These are phyloP conservation scores for Metschnikowia matae DNA, from an alignment of 805 yeast genomes.

Conservation along the genomic window DNA sequence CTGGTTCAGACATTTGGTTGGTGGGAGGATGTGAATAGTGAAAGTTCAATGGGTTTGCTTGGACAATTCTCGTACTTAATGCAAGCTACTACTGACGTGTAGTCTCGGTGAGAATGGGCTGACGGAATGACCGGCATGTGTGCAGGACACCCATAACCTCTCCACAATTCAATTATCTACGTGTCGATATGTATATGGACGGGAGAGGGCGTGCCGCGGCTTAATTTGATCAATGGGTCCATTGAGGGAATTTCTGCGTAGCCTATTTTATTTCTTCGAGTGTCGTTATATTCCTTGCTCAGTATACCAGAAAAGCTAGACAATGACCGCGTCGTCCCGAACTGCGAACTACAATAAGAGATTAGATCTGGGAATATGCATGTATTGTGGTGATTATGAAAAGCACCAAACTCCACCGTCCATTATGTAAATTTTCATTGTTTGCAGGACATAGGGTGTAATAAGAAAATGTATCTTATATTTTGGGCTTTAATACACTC, in stretches of 20 bases:
- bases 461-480: no score
- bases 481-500: no score
- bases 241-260: background rate
- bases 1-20: conserved; percentile 1
- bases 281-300: background rate
- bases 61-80: background rate
- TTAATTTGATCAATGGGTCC: no score
- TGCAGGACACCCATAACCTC: background rate
- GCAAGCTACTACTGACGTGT: background rate
- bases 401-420: no score
- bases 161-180: background rate
- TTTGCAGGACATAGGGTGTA: no score
- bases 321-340: background rate
- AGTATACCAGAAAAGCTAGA: background rate
- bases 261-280: background rate
- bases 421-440: no score
- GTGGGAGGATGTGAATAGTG: background rate
- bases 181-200: background rate
- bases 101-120: conserved; percentile 1
- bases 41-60: conserved; percentile 1
- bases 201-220: no score
- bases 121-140: background rate
- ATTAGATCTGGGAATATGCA: background rate
- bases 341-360: background rate
- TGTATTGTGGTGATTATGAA: background rate